Base-by-base conservation (phyloP, 768 basidiomycete species). In the Mycena kentingensis region DNA sequence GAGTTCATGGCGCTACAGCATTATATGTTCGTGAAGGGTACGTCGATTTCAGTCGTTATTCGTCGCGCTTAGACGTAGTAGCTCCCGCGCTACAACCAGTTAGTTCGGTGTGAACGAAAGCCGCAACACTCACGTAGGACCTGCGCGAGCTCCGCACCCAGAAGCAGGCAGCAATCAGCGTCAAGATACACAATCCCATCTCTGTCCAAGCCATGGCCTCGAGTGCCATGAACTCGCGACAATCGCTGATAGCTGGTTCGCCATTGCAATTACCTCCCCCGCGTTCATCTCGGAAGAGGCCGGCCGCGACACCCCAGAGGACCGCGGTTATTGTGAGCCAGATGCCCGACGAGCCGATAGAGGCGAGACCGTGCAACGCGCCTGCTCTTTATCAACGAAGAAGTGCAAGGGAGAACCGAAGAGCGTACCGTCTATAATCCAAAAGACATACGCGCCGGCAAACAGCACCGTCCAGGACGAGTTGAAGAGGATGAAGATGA, bases 131-230 rank as follows among this genome's bases (percentile, higher is more conserved):
- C 43, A 77, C 70, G 54, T 66, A 75, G 57, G 65, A 68, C 53
- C 70, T 66, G 58, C 70, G 63, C 32, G 71, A 68, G 36, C 65
- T 61, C 18, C 72, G 70, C 61, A 80, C 65, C 80, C 80, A 82
- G 59, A 77, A 63, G 38, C 73, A 65, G 26, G 81, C 75, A 16
- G 76, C 72, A 2, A 71, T 31, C 0, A 82, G 65, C 2, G 80
- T 76, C 46, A 77, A 47, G 22, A 73, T 32, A 58, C 78, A 80
- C 35, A 82, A 64, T 13, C 66, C 70, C 53, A 82, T 77, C 52
- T 82, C 79, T 24, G 77, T 75, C 81, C 80, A 82, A 24, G 76
- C 78, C 19, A 81, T 65, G 5, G 76, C 77, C 60, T 78, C 77
- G 10, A 80, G 71, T 3, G 78, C 75, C 35, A 79, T 66, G 8